Conservation (phyloP, 2,329 filamentous ascomycete genomes). For the Microdochium bolleyi region DNA sequence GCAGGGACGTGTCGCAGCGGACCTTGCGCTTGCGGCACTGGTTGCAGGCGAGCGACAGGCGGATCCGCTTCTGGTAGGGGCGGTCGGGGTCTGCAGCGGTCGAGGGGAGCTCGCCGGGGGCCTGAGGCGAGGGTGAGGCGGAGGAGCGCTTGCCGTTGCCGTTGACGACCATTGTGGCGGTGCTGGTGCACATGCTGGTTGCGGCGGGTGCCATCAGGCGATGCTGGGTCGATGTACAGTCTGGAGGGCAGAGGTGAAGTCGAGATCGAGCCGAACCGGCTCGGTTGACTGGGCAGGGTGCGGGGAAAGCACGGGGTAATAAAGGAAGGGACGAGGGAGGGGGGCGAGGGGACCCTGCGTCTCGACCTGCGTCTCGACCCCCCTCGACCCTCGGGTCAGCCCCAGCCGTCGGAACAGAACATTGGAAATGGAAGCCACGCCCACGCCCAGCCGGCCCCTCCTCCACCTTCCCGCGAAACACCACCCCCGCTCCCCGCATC, state of each 20-base stretch:
- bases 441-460: too few species aligned
- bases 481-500: too few species aligned
- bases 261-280: neutral
- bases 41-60: neutral
- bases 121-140: neutral
- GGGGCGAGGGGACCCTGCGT: too few species aligned
- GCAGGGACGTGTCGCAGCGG: conserved; percentile 17
- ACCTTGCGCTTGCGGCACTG: conserved; percentile 20
- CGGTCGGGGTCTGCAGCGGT: neutral
- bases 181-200: neutral
- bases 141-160: neutral
- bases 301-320: neutral
- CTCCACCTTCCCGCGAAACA: too few species aligned
- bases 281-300: neutral
- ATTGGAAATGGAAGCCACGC: too few species aligned
- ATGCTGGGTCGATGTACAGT: neutral
- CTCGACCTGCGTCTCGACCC: too few species aligned
- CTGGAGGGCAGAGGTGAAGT: too few species aligned
- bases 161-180: neutral
- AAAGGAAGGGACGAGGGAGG: neutral
- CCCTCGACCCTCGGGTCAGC: too few species aligned
- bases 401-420: too few species aligned
- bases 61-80: neutral
- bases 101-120: too few species aligned
- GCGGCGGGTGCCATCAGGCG: neutral